Base-by-base conservation (phyloP, 352 stramenopile species). In the Aphanomyces invadans region DNA sequence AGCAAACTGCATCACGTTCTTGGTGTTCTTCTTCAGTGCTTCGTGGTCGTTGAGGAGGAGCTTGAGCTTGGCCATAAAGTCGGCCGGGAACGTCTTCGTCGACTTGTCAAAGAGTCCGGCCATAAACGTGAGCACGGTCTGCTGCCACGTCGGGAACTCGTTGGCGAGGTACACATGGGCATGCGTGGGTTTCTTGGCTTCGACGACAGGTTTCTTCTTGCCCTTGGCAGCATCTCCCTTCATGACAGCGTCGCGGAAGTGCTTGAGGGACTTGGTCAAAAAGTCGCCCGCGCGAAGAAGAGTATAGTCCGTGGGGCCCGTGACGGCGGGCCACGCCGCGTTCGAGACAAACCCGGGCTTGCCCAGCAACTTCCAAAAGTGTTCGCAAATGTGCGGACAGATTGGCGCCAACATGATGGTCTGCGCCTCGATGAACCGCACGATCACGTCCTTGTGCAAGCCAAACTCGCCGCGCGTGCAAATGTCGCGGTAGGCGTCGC, bases 401-500 rank as follows among this genome's bases (percentile, higher is more conserved):
- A 99, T 93, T 0, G 97, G 96, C 65, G 95, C 96, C 56, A 99
- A 89, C 62, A 98, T 87, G 68, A 99, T 78, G 19, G 88, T 84
- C 72, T 98, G 77, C 46, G 85, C 83, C 73, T 98, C 90, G 33
- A 96, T 90, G 84, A 97, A 99, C 65, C 90, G 88, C 60, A 79
- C 74, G 71, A 98, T 83, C 45, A 99, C 83, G 31, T 94, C 87
- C 54, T 84, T 79, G 74, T 99, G 90, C 87, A 99, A 97, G 12
- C 86, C 63, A 42, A 85, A 74, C 62, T 89, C 75, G 48, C 85
- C 81, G 63, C 86, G 86, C 23, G 44, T 51, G 77, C 95, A 99
- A 63, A 97, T 97, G 76, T 98, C 95, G 71, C 96, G 90, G 83
- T 99, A 99, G 64, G 92, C 81, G 78, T 99, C 97, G 57, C 97